Conservation (phyloP, 441 rosid genomes). For the Flueggea neowawraea region DNA sequence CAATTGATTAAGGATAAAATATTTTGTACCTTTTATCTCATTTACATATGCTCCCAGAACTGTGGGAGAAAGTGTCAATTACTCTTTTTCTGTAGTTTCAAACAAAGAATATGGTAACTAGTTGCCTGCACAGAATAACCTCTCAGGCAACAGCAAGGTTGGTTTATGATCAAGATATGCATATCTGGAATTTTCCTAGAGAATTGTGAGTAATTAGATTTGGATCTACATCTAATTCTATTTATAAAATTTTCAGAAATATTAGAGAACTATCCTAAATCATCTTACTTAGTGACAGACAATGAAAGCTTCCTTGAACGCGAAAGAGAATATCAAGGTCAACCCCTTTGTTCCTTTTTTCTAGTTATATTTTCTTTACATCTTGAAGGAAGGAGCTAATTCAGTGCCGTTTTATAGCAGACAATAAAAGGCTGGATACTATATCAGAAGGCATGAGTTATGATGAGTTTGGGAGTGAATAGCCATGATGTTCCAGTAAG, state of each 20-base stretch:
- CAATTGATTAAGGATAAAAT: too few species aligned
- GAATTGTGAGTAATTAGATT: neutral
- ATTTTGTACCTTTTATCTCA: too few species aligned
- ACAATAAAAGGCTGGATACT: constrained; percentile 73
- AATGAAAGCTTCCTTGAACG: constrained; percentile 65
- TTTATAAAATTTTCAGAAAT: constrained; percentile 45
- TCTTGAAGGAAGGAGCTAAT: constrained; percentile 15
- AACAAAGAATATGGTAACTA: too few species aligned
- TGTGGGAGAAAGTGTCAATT: too few species aligned
- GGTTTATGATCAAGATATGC: neutral
- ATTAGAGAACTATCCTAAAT: constrained; percentile 76
- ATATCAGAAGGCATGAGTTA: constrained; percentile 88
- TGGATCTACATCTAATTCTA: neutral
- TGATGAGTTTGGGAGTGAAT: constrained; percentile 71
- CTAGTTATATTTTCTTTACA: neutral
- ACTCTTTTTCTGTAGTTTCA: too few species aligned
- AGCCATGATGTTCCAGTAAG: constrained; percentile 26
- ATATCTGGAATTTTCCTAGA: neutral
- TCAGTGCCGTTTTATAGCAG: constrained; percentile 40
- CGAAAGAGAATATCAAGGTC: constrained; percentile 90
- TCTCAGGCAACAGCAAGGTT: too few species aligned
- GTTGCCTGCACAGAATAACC: too few species aligned
- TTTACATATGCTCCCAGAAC: too few species aligned
- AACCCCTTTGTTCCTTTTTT: constrained; percentile 4
- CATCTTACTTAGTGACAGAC: constrained; percentile 78